Percentiles rank a stretch among this genome's conserved stretches.
Evolutionary conservation across 148 eudicot species (phyloP).

Genomic region (Mesembryanthemum crystallinum): DNA sequence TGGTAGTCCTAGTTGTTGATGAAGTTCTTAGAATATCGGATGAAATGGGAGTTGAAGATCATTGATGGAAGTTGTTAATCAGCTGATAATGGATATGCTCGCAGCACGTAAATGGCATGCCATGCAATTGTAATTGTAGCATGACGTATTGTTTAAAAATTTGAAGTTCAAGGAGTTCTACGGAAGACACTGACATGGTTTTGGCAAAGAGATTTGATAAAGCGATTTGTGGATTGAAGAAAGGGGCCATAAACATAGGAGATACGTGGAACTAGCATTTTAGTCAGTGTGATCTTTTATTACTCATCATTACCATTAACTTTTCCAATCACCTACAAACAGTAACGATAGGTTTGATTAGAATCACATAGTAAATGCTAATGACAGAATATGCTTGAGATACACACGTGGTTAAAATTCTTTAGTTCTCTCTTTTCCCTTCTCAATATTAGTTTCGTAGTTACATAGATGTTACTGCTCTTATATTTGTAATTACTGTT

Average conservation of each 20-base stretch:
- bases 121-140: background rate
- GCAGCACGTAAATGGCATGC: background rate
- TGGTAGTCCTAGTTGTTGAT: background rate
- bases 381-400: conserved; percentile 1
- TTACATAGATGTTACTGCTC: background rate
- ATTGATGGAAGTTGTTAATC: too few species aligned
- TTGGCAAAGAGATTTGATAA: background rate
- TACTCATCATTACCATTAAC: background rate
- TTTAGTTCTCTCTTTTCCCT: background rate
- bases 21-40: background rate
- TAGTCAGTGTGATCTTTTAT: background rate
- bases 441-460: background rate
- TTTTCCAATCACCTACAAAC: background rate
- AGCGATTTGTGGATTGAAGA: background rate
- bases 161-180: background rate
- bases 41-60: background rate
- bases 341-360: background rate
- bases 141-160: background rate
- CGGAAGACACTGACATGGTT: conserved; percentile 1
- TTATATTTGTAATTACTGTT: background rate
- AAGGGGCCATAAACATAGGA: background rate
- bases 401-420: background rate
- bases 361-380: background rate
- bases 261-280: background rate
- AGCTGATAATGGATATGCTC: conserved; percentile 8